These are phyloP conservation scores for Immersiporthe knoxdaviesiana DNA, from an alignment of 2,329 filamentous ascomycete species.

Conservation along the genomic window DNA sequence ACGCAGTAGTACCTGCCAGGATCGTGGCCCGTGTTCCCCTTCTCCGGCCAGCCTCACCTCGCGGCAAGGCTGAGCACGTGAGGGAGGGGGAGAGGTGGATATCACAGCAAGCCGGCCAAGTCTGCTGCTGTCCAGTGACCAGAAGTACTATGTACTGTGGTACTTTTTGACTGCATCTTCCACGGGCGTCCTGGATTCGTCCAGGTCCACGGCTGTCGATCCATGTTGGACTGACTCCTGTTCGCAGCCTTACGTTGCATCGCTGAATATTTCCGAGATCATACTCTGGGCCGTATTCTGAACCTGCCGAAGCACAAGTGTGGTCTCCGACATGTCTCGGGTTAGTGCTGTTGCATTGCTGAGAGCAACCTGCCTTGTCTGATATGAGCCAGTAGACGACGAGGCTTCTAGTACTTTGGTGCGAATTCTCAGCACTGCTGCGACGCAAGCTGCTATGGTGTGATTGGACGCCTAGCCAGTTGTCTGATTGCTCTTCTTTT, in stretches of 20 bases:
- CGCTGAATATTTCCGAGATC: background rate
- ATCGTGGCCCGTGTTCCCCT: background rate
- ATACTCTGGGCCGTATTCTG: background rate
- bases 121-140: background rate
- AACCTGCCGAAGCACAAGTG: background rate
- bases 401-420: background rate
- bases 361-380: background rate
- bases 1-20: slow-evolving; percentile 5
- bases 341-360: background rate
- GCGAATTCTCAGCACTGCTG: background rate
- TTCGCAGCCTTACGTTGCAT: background rate
- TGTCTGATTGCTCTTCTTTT: background rate
- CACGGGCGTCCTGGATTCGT: background rate
- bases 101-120: background rate
- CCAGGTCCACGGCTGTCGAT: background rate
- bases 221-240: background rate
- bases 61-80: slow-evolving; percentile 13
- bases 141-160: background rate
- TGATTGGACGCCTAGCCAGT: background rate
- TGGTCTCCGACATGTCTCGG: background rate
- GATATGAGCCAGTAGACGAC: background rate
- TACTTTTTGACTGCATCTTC: background rate
- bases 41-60: background rate
- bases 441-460: background rate
- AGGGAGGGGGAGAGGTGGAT: background rate